Percentiles rank a stretch among this genome's conserved stretches.
Conservation (phyloP, 148 eudicot genomes). For the Rhododendron molle region DNA sequence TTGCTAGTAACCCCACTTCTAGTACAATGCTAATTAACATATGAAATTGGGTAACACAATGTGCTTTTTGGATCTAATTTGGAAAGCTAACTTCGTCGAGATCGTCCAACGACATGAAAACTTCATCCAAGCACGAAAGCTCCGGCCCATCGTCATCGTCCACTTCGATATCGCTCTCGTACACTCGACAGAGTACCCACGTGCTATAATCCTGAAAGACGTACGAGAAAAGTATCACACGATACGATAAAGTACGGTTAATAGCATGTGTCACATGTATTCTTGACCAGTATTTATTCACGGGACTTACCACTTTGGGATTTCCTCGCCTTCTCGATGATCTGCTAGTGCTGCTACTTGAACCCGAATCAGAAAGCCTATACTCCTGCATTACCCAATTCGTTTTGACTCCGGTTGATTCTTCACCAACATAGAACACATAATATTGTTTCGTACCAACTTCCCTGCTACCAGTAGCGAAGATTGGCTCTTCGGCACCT, state of each 20-base stretch:
- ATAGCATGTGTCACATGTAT: background rate
- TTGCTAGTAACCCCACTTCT: background rate
- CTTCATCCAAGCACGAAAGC: constrained; percentile 91
- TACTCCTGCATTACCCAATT: background rate
- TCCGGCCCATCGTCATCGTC: constrained; percentile 41
- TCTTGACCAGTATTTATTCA: background rate
- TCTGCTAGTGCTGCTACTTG: constrained; percentile 18
- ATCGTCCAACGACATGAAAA: constrained; percentile 84
- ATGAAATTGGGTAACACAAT: no score
- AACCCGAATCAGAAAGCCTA: constrained; percentile 33
- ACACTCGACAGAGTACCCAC: constrained; percentile 88
- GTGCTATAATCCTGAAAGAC: constrained; percentile 55
- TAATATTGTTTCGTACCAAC: background rate
- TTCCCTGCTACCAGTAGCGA: background rate
- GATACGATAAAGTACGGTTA: background rate
- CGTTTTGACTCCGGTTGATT: background rate
- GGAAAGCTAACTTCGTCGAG: constrained; percentile 80
- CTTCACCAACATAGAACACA: background rate
- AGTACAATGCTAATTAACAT: no score
- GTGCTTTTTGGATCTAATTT: background rate
- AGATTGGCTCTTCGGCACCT: background rate
- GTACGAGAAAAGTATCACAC: background rate
- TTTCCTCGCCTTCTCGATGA: constrained; percentile 41
- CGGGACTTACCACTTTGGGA: constrained; percentile 41
- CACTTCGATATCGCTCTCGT: constrained; percentile 40